phyloP scores from a whole-genome alignment of 192 early-diverging fungal genomes.

The Entomortierella parvispora region DNA sequence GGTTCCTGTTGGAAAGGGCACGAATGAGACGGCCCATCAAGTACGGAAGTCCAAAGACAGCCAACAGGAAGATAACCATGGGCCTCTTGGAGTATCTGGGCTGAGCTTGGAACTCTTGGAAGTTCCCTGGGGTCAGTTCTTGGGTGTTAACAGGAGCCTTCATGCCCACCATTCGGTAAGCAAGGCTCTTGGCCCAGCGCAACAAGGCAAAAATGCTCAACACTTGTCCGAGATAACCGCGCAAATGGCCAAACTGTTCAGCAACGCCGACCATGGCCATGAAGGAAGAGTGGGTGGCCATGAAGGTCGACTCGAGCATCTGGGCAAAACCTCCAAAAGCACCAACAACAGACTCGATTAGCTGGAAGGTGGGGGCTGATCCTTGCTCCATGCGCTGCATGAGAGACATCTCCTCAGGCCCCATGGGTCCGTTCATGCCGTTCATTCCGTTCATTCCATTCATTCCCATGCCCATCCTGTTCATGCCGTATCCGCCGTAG shows the following conservation, averaged over 20 bases:
- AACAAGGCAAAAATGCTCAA: slow-evolving; percentile 83
- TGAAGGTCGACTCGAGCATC: slow-evolving; percentile 98
- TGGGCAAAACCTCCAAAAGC: slow-evolving; percentile 97
- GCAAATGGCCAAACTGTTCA: slow-evolving; percentile 95
- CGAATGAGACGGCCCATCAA: slow-evolving; percentile 91
- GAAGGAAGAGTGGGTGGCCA: slow-evolving; percentile 92
- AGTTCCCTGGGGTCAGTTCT: slow-evolving; percentile 77
- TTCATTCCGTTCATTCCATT: slow-evolving; percentile 53
- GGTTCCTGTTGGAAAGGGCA: slow-evolving; percentile 66
- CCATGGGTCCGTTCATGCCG: slow-evolving; percentile 65
- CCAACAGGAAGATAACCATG: slow-evolving; percentile 83
- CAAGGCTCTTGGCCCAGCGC: slow-evolving; percentile 72
- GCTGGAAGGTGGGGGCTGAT: slow-evolving; percentile 91
- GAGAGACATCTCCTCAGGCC: slow-evolving; percentile 73
- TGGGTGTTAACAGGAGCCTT: slow-evolving; percentile 74
- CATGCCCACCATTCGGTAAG: slow-evolving; percentile 73
- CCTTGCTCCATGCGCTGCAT: slow-evolving; percentile 90
- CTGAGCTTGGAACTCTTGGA: slow-evolving; percentile 80
- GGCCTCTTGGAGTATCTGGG: slow-evolving; percentile 66
- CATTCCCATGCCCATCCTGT: slow-evolving; percentile 54
- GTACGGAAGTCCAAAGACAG: slow-evolving; percentile 92
- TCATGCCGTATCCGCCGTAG: slow-evolving; percentile 52
- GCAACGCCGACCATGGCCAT: slow-evolving; percentile 99
- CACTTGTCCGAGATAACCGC: slow-evolving; percentile 85
- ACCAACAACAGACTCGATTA: slow-evolving; percentile 92